These are phyloP conservation scores for Chlamydomonas incerta DNA, from an alignment of 139 green algal species.

Conservation along the genomic window DNA sequence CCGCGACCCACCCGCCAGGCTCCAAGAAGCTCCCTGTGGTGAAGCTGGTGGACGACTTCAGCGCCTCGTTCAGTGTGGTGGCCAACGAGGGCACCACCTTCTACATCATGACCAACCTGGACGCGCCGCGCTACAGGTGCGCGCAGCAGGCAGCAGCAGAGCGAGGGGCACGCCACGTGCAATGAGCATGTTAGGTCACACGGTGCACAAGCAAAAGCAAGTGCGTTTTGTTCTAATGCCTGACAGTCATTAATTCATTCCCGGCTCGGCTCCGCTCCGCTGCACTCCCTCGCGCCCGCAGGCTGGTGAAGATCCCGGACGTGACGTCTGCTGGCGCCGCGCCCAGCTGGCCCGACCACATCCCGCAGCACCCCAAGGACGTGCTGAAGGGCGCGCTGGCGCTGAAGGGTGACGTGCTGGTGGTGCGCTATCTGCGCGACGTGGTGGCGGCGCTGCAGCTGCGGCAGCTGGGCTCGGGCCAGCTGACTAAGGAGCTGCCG, in stretches of 20 bases:
- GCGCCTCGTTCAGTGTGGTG: slow-evolving; percentile 81
- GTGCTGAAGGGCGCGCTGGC: slow-evolving; percentile 68
- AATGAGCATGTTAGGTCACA: no score
- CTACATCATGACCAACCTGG: slow-evolving; percentile 88
- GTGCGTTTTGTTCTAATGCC: no score
- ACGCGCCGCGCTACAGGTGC: slow-evolving; percentile 84
- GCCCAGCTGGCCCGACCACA: slow-evolving; percentile 74
- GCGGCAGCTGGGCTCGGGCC: slow-evolving; percentile 60
- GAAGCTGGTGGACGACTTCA: slow-evolving; percentile 90
- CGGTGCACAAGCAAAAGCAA: no score
- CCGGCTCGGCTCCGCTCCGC: no score
- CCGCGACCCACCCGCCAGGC: slow-evolving; percentile 41
- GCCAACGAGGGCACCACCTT: slow-evolving; percentile 84
- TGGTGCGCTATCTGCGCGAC: slow-evolving; percentile 81
- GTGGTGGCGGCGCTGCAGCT: slow-evolving; percentile 70
- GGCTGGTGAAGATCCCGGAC: slow-evolving; percentile 61
- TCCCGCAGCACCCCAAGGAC: slow-evolving; percentile 83
- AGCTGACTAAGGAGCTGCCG: slow-evolving; percentile 55
- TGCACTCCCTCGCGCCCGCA: no score
- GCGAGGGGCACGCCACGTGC: no score
- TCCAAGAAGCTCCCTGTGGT: slow-evolving; percentile 59
- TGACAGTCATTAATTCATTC: no score
- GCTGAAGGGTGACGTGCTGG: slow-evolving; percentile 78
- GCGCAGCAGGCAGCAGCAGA: no score
- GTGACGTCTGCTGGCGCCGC: slow-evolving; percentile 44